Conservation (phyloP, 495 filamentous ascomycete genomes). For the Trichoderma orchidacearum region DNA sequence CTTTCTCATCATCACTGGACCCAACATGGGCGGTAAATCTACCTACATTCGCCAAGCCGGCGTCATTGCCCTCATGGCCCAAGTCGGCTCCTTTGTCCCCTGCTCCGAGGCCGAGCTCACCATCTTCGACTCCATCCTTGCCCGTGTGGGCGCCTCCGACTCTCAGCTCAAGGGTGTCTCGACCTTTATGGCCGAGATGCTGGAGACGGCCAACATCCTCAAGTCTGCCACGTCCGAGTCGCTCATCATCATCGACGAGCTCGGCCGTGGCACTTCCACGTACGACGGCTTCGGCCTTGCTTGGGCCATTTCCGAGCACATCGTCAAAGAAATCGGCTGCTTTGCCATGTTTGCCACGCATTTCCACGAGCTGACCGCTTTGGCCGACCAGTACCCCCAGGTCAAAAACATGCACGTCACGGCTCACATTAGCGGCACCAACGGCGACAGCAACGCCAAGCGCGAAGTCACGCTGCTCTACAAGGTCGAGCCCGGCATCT, state of each 20-base stretch:
- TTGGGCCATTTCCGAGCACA: slow-evolving; percentile 97
- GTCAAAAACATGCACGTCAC: slow-evolving; percentile 93
- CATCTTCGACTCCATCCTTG: slow-evolving; percentile 96
- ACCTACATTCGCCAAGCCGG: slow-evolving; percentile 98
- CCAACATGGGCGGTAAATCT: slow-evolving; percentile 98
- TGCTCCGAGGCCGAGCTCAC: slow-evolving; percentile 82
- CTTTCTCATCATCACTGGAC: slow-evolving; percentile 94
- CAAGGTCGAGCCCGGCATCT: slow-evolving; percentile 88
- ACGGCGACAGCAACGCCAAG: slow-evolving; percentile 30
- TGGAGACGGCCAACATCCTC: slow-evolving; percentile 96
- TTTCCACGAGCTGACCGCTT: slow-evolving; percentile 92
- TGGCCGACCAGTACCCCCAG: slow-evolving; percentile 70
- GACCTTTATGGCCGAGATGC: slow-evolving; percentile 99
- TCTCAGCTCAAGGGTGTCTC: slow-evolving; percentile 95
- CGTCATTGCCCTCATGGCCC: slow-evolving; percentile 94
- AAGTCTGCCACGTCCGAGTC: slow-evolving; percentile 90
- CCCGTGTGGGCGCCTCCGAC: slow-evolving; percentile 88
- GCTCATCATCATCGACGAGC: slow-evolving; percentile 95
- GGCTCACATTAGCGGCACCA: slow-evolving; percentile 68
- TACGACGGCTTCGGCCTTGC: slow-evolving; percentile 98
- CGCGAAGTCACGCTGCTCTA: slow-evolving; percentile 92
- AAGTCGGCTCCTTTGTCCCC: slow-evolving; percentile 93
- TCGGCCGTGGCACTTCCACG: slow-evolving; percentile 94
- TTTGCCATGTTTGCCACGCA: slow-evolving; percentile 94
- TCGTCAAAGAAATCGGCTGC: slow-evolving; percentile 85